Evolutionary conservation across 2,329 filamentous ascomycete species (phyloP), one percentile per base, ranked within the genome.

Genomic region (Epichloe sp.): DNA sequence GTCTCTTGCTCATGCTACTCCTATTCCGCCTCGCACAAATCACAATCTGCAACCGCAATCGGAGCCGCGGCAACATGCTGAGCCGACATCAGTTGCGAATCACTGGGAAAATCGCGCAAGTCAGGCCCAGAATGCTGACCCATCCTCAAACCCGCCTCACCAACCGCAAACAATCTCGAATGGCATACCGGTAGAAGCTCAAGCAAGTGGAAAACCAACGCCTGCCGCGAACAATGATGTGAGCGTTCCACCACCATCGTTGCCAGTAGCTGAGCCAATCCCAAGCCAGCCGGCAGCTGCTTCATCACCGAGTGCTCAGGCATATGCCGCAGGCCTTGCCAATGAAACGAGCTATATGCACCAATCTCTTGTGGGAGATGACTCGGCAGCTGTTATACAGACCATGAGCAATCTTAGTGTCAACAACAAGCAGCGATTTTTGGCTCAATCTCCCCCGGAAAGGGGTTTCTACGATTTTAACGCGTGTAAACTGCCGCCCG

Each of bases 361-460:
- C 14, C 40, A 21, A 14, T 14, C 26, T 19, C 5, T 19, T 8
- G 17, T 12, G 10, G 15, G 31, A 14, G 35, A 46, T 41, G 42
- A 49, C 34, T 4, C 47, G 4, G 36, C 26, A 6, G 34, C 36
- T 19, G 38, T 52, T 21, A 12, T 43, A 35, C 42, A 49, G 15
- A 38, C 38, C 19, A 52, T 52, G 43, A 23, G 44, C 23, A 43
- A 37, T 19, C 43, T 52, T 6, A 17, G 26, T 21, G 44, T 52
- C 37, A 26, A 35, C 15, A 37, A 21, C 21, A 11, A 35, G 31
- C 6, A 4, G n/a, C 44, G 40, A n/a, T 3, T 3, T 8, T 26
- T n/a, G 21, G 31, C 34, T 31, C 35, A 45, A 15, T 12, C 8
- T 17, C 36, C 34, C 34, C 19, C 51, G 5, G 37, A 36, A 4